These are phyloP conservation scores for Claviceps fusiformis DNA, from an alignment of 2,329 filamentous ascomycete species.

Conservation along the genomic window DNA sequence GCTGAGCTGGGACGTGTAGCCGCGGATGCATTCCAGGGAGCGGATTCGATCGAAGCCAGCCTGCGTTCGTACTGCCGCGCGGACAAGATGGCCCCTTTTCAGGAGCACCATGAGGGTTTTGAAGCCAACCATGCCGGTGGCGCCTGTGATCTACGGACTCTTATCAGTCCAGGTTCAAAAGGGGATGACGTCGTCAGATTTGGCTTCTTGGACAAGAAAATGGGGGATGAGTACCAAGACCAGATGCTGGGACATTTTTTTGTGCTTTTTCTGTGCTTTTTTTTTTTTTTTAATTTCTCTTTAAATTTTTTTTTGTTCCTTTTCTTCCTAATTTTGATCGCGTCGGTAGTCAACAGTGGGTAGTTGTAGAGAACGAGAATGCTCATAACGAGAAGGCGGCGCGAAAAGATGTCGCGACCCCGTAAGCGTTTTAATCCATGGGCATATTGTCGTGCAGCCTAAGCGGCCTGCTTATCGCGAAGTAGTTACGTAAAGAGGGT, in stretches of 20 bases:
- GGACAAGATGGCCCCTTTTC: constrained; percentile 14
- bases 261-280: too few species aligned
- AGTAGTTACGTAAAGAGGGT: too few species aligned
- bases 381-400: too few species aligned
- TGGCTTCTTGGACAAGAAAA: background rate
- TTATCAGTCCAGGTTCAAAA: background rate
- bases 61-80: constrained; percentile 16
- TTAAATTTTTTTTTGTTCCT: too few species aligned
- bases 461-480: too few species aligned
- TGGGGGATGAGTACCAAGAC: background rate
- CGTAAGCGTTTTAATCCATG: too few species aligned
- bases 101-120: constrained; percentile 13
- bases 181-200: background rate
- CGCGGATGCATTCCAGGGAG: constrained; percentile 4
- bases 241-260: constrained; percentile 1
- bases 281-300: too few species aligned
- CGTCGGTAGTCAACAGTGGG: too few species aligned
- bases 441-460: too few species aligned
- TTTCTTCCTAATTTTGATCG: too few species aligned
- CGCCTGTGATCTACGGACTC: constrained; percentile 13
- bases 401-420: too few species aligned
- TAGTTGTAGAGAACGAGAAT: too few species aligned
- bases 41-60: constrained; percentile 7
- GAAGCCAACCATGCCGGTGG: constrained; percentile 18
- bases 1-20: constrained; percentile 8